phyloP scores from a whole-genome alignment of 768 basidiomycete genomes.

The Mrakia gelida region DNA sequence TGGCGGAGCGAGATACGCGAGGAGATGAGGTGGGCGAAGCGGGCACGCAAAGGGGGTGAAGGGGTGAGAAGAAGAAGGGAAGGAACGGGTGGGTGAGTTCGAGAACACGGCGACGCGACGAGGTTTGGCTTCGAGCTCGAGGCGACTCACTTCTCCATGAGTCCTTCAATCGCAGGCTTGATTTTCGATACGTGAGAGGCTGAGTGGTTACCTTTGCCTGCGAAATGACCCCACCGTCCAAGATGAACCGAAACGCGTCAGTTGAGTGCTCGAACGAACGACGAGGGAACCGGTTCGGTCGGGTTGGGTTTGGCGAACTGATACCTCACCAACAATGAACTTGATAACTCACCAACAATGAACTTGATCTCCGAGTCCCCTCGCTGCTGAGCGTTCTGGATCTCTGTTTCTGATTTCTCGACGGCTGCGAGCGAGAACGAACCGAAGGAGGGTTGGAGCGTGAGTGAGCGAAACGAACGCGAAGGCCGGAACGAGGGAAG shows the following conservation, averaged over 20 bases:
- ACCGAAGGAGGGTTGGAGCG: not conserved
- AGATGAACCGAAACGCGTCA: not conserved
- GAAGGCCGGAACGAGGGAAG: too few species aligned
- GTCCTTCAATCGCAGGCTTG: conserved; percentile 82
- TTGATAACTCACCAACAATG: conserved; percentile 81
- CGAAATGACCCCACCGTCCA: not conserved
- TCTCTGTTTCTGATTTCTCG: conserved; percentile 60
- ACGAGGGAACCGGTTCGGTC: too few species aligned
- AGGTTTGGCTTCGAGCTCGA: too few species aligned
- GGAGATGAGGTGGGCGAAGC: too few species aligned
- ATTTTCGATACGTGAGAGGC: conserved; percentile 71
- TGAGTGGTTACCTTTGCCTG: conserved; percentile 85
- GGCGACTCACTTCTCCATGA: conserved; percentile 65
- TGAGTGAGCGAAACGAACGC: not conserved
- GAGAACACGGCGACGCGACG: too few species aligned
- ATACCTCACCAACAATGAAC: too few species aligned
- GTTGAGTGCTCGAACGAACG: not conserved
- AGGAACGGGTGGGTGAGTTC: too few species aligned
- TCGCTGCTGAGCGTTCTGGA: conserved; percentile 56
- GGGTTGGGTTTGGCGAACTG: too few species aligned
- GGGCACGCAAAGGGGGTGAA: too few species aligned
- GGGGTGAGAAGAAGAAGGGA: too few species aligned
- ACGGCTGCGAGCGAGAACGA: conserved; percentile 51
- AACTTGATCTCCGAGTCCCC: conserved; percentile 65
- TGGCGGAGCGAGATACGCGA: too few species aligned